Evolutionary conservation across 2,329 filamentous ascomycete genomes (phyloP).

Genomic region (Trichoderma asperellum): DNA sequence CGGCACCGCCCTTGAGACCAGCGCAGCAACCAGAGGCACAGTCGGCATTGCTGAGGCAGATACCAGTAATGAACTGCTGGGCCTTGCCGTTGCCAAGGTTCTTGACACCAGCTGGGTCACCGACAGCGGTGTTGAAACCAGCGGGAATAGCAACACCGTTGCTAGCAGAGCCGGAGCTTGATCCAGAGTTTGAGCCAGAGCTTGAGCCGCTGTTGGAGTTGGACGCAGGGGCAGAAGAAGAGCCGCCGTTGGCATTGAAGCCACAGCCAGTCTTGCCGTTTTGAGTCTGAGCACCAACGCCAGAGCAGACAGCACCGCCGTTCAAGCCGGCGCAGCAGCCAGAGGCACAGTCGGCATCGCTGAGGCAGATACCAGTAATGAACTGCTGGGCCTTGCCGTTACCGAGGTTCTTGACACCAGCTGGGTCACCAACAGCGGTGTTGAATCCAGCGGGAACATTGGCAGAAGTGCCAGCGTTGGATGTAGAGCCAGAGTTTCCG

Average conservation of each 20-base stretch:
- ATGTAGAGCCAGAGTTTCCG: slow-evolving; percentile 21
- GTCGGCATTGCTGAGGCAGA: slow-evolving; percentile 35
- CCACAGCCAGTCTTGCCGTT: slow-evolving; percentile 42
- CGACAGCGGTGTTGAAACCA: slow-evolving; percentile 29
- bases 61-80: slow-evolving; percentile 38
- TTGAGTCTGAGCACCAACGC: slow-evolving; percentile 39
- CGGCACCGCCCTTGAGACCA: slow-evolving; percentile 17
- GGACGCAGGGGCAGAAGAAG: slow-evolving; percentile 8
- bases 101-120: slow-evolving; percentile 32
- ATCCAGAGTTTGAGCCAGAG: background rate
- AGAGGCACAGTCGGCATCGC: slow-evolving; percentile 38
- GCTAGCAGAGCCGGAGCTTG: background rate
- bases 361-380: slow-evolving; percentile 36
- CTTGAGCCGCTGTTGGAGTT: background rate
- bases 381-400: slow-evolving; percentile 36
- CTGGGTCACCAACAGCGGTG: slow-evolving; percentile 30
- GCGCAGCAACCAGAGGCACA: slow-evolving; percentile 42
- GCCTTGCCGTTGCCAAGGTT: slow-evolving; percentile 36
- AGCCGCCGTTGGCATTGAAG: slow-evolving; percentile 31
- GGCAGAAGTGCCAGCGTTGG: background rate
- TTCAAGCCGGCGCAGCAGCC: slow-evolving; percentile 38
- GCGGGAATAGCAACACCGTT: slow-evolving; percentile 30
- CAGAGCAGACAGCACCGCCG: slow-evolving; percentile 23
- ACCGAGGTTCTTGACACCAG: slow-evolving; percentile 35
- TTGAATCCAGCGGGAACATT: slow-evolving; percentile 22